These are phyloP conservation scores for Sporormia fimetaria DNA, from an alignment of 495 filamentous ascomycete genomes.

Conservation along the genomic window DNA sequence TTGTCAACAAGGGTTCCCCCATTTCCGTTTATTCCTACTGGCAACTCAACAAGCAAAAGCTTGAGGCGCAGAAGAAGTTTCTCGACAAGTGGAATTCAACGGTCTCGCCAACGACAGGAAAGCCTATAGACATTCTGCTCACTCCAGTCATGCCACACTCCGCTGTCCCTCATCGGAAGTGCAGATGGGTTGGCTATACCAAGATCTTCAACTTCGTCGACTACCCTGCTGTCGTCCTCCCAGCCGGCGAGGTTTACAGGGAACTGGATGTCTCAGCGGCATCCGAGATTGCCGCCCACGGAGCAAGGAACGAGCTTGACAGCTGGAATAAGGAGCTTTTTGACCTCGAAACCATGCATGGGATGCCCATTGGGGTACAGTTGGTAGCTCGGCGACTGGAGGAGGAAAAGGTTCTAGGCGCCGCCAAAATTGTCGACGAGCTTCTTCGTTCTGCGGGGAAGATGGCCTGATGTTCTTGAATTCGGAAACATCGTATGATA, in stretches of 20 bases:
- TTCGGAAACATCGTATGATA: neutral
- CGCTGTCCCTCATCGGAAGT: constrained; percentile 27
- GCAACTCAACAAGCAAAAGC: constrained; percentile 45
- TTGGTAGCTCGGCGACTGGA: constrained; percentile 25
- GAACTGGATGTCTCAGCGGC: constrained; percentile 11
- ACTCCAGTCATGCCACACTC: constrained; percentile 30
- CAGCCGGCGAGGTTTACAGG: constrained; percentile 21
- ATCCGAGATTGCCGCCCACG: constrained; percentile 17
- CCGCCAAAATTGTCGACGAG: constrained; percentile 34
- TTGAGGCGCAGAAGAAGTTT: constrained; percentile 42
- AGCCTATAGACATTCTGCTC: constrained; percentile 29
- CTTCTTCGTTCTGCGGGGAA: constrained; percentile 3
- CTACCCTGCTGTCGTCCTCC: constrained; percentile 25
- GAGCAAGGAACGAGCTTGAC: constrained; percentile 27
- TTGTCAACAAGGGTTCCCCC: constrained; percentile 31
- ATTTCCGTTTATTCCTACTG: constrained; percentile 47
- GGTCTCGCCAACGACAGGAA: constrained; percentile 21
- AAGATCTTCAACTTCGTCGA: constrained; percentile 30
- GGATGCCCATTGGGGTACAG: constrained; percentile 25
- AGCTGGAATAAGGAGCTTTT: constrained; percentile 29
- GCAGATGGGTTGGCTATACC: constrained; percentile 30
- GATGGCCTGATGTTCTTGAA: neutral
- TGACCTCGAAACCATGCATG: constrained; percentile 23
- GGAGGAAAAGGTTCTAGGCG: constrained; percentile 33
- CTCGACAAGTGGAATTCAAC: constrained; percentile 44